A percentile compares a stretch with the other conserved stretches of the same genome.
Conservation (phyloP, 805 yeast genomes). For the Candida sanyiensis region DNA sequence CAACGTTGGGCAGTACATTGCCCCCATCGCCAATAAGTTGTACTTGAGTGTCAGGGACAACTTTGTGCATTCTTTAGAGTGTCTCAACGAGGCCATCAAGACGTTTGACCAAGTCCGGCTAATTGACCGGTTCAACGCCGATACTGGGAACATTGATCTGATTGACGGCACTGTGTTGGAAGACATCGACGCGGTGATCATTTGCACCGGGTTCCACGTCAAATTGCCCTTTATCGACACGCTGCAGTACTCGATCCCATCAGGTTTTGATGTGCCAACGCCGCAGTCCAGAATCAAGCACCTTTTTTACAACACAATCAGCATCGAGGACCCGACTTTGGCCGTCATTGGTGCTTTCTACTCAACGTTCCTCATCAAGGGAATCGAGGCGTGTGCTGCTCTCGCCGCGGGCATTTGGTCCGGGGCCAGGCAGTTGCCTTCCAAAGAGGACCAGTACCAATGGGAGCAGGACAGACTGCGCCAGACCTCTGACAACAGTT, state of each 20-base stretch:
- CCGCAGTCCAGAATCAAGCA: slow-evolving; percentile 33
- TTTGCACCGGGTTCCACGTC: slow-evolving; percentile 40
- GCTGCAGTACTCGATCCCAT: slow-evolving; percentile 21
- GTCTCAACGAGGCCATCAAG: slow-evolving; percentile 28
- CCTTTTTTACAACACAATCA: slow-evolving; percentile 40
- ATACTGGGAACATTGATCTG: slow-evolving; percentile 25
- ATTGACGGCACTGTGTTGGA: slow-evolving; percentile 29
- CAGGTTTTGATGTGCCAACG: slow-evolving; percentile 17
- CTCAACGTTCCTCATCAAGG: slow-evolving; percentile 40
- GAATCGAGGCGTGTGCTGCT: slow-evolving; percentile 45
- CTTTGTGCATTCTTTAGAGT: slow-evolving; percentile 42
- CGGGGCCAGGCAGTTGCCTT: slow-evolving; percentile 38
- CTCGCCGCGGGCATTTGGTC: too few species aligned
- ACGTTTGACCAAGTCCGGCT: slow-evolving; percentile 25
- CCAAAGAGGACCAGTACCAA: slow-evolving; percentile 32
- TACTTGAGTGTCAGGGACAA: slow-evolving; percentile 71
- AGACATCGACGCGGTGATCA: slow-evolving; percentile 33
- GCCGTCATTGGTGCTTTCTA: slow-evolving; percentile 36
- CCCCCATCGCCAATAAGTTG: slow-evolving; percentile 34
- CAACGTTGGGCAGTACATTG: slow-evolving; percentile 38
- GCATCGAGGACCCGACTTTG: slow-evolving; percentile 40
- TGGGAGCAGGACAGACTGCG: slow-evolving; percentile 29
- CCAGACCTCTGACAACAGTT: slow-evolving; percentile 17
- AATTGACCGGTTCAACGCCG: slow-evolving; percentile 25
- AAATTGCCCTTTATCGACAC: slow-evolving; percentile 34